Base-by-base conservation (phyloP, 768 basidiomycete species). In the Tephrocybe sp. region DNA sequence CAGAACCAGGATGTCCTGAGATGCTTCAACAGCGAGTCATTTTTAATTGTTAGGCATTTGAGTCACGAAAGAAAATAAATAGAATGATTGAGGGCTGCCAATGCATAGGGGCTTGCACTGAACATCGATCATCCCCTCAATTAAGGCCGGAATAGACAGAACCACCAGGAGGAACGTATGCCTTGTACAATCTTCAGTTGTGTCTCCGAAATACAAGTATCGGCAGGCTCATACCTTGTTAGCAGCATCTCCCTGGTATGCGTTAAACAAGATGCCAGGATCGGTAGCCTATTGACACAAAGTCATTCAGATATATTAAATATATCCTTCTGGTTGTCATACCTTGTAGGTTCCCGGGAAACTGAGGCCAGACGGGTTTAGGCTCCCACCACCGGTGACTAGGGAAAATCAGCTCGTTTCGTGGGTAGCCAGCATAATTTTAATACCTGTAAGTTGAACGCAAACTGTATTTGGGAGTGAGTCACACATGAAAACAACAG, bases 311-410 rank as follows among this genome's bases (percentile, higher is more conserved):
- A 10, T 40, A n/a, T 42, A 15, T 46, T n/a, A n/a, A n/a, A n/a
- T n/a, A n/a, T n/a, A n/a, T n/a, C n/a, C n/a, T n/a, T n/a, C n/a
- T n/a, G n/a, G n/a, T n/a, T n/a, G n/a, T n/a, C n/a, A 34, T 47
- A 67, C 70, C 52, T 59, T 65, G 58, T 72, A 73, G 8, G 68
- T 53, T 25, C 70, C 70, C 20, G 70, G 70, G 68, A 73, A 73
- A 46, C 64, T 62, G 11, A 73, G 59, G 28, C 70, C 69, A 18
- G 71, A 70, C 1, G 70, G 71, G 25, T 64, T 67, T 18, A 72
- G 58, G 14, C 58, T 59, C 20, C 70, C 70, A 34, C 71, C 70
- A 23, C 68, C 68, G 34, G 68, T 70, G 1, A 73, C 69, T 65
- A 14, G 17, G 37, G 15, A 50, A 12, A 12, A 12, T 43, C 45